These are phyloP conservation scores for Monosporozyma solicola DNA, from an alignment of 805 yeast species.

Conservation along the genomic window DNA sequence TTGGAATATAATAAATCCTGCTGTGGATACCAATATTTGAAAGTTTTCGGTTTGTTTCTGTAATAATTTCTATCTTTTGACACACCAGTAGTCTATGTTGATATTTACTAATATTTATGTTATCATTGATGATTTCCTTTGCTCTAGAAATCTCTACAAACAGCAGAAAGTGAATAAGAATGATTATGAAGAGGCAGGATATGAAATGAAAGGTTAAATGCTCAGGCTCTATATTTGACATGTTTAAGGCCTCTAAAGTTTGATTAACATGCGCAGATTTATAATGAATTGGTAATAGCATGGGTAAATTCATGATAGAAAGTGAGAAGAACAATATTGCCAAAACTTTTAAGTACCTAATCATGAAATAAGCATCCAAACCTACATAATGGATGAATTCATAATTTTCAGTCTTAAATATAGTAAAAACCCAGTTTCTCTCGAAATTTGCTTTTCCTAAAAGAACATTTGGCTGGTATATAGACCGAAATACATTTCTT, in stretches of 20 bases:
- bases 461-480: slow-evolving; percentile 46
- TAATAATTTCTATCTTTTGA: slow-evolving; percentile 38
- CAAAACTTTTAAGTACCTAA: slow-evolving; percentile 50
- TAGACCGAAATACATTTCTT: slow-evolving; percentile 28
- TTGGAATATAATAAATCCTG: slow-evolving; percentile 49
- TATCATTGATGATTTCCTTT: slow-evolving; percentile 42
- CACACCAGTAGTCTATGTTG: slow-evolving; percentile 32
- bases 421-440: slow-evolving; percentile 4
- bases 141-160: slow-evolving; percentile 43
- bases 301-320: slow-evolving; percentile 46
- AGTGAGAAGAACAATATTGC: slow-evolving; percentile 42
- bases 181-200: slow-evolving; percentile 45
- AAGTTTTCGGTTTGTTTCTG: slow-evolving; percentile 16
- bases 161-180: slow-evolving; percentile 48
- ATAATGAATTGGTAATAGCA: slow-evolving; percentile 57
- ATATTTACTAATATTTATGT: slow-evolving; percentile 24
- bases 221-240: slow-evolving; percentile 53
- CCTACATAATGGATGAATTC: slow-evolving; percentile 40
- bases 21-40: slow-evolving; percentile 39
- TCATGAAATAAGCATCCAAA: slow-evolving; percentile 64
- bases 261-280: slow-evolving; percentile 14
- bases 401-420: slow-evolving; percentile 33
- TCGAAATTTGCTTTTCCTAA: not conserved
- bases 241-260: slow-evolving; percentile 53
- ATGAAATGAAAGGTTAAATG: slow-evolving; percentile 55